A percentile compares a stretch with the other conserved stretches of the same genome.
phyloP scores from a whole-genome alignment of 345 rosid species.

The thale cress (Arabidopsis thaliana) region TAIR10.1 NC_003070.9:20294501-20295000 shows the following conservation, averaged over 20 bases:
- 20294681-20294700: constrained; percentile 85
- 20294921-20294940: constrained; percentile 11
- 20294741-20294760: constrained; percentile 25
- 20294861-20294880: constrained; percentile 99
- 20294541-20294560: constrained; percentile 51
- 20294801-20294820: constrained; percentile 19
- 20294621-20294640: constrained; percentile 61
- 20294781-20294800: constrained; percentile 42
- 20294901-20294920: constrained; percentile 17
- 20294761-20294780: constrained; percentile 21
- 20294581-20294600: not conserved
- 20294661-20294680: constrained; percentile 85
- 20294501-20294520: constrained; percentile 96
- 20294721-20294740: constrained; percentile 76
- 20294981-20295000: constrained; percentile 98
- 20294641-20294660: constrained; percentile 98
- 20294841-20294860: constrained; percentile 98
- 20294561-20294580: constrained; percentile 18
- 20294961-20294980: constrained; percentile 73
- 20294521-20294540: constrained; percentile 99
- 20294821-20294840: constrained; percentile 92
- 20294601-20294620: constrained; percentile 10
- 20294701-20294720: constrained; percentile 92
- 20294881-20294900: constrained; percentile 60
- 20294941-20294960: constrained; percentile 27